Percentiles rank a stretch among this genome's conserved stretches.
Conservation (phyloP, 805 yeast genomes). For the Tetrapisispora phaffii region DNA sequence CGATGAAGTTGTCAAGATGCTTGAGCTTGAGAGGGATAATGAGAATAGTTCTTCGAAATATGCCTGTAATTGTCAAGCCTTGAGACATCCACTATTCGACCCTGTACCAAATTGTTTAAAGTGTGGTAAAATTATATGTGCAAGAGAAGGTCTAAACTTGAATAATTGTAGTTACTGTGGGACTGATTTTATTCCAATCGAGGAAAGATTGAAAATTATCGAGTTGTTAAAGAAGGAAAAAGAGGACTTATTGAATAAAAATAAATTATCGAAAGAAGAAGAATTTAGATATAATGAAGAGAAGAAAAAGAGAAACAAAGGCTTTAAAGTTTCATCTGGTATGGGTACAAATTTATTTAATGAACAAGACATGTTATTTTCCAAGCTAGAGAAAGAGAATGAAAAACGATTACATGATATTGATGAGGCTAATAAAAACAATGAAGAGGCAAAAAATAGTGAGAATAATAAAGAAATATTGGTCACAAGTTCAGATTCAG, state of each 20-base stretch:
- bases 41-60: conserved; percentile 18
- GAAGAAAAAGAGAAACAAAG: conserved; percentile 28
- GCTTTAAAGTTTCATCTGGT: conserved; percentile 46
- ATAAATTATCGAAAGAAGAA: conserved; percentile 13
- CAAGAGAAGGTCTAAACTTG: conserved; percentile 61
- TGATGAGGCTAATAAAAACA: conserved; percentile 22
- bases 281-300: conserved; percentile 14
- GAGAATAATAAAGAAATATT: conserved; percentile 37
- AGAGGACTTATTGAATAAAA: conserved; percentile 28
- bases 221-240: conserved; percentile 46
- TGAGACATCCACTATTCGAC: conserved; percentile 78
- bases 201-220: conserved; percentile 53
- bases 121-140: conserved; percentile 91
- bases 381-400: conserved; percentile 44
- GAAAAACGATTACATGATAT: conserved; percentile 26
- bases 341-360: conserved; percentile 58
- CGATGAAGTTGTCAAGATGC: conserved; percentile 48
- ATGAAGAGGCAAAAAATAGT: conserved; percentile 28
- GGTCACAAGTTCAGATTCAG: conserved; percentile 31
- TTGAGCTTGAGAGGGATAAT: conserved; percentile 34
- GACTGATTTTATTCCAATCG: conserved; percentile 46
- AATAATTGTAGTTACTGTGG: conserved; percentile 87
- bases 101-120: conserved; percentile 87
- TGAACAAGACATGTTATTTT: conserved; percentile 57
- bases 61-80: conserved; percentile 75